Base-by-base conservation (phyloP, 306 rosid genomes). In the Cicer yamashitae region DNA sequence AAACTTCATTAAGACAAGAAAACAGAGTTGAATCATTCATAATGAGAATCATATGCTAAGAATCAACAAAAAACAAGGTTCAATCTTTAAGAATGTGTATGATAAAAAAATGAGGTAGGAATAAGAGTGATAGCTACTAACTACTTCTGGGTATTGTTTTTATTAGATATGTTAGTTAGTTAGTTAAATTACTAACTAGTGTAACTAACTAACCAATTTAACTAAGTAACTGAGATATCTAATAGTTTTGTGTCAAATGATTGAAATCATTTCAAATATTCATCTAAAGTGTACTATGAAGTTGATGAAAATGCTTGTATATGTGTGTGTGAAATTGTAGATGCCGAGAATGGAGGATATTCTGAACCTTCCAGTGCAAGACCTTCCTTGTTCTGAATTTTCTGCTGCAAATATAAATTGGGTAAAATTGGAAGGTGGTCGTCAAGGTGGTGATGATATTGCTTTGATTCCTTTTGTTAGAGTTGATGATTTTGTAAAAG, bases 261-360 rank as follows among this genome's bases (percentile, higher is more conserved):
- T 30, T 30, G 37, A 30, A 0, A 30, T 30, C 37, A 30, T 30
- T 30, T 30, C 37, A 4, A 30, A 30, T 4, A 30, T 30, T 30
- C 5, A 30, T 30, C 37, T 30, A 30, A 30, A 30, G 6, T 30
- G 37, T 6, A 14, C 18, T 9, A 61, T 8, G 41, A 37, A 12
- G 64, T 50, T 70, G 8, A 18, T 51, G 38, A 61, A 50, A 57
- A 34, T 61, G 20, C 5, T 11, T 59, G 30, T 41, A 7, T 67
- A 52, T 41, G 38, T 10, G 15, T 70, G 46, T 50, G 76, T 51
- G 72, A 45, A 66, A 58, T 67, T 69, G 15, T 74, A 89, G 93
- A 82, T 91, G 91, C 84, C 93, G 5, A 84, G 97, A 88, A 89
- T 85, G 96, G 96, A 89, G 76, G 97, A 88, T 70, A 91, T 91